A percentile compares a stretch with the other conserved stretches of the same genome.
phyloP scores from a whole-genome alignment of 1,139 yeast species.

The Candida sp. region DNA sequence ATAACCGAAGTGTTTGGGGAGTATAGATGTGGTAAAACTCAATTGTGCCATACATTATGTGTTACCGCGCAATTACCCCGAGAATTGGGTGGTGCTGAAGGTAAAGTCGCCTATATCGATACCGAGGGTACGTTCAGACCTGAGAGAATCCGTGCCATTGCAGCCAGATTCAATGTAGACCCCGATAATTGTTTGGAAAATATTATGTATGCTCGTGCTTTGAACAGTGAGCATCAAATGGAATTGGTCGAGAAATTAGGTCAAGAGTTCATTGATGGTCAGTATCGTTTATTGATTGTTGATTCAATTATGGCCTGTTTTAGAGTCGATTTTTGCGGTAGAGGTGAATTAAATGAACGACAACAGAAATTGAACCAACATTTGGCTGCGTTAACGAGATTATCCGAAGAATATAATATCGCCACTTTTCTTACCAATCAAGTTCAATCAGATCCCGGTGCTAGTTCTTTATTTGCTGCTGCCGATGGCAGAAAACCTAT shows the following conservation, averaged over 20 bases:
- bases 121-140: constrained; percentile 63
- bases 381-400: constrained; percentile 46
- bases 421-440: constrained; percentile 62
- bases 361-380: constrained; percentile 60
- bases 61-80: constrained; percentile 56
- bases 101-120: constrained; percentile 59
- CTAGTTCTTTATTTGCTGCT: constrained; percentile 59
- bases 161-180: constrained; percentile 52
- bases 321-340: constrained; percentile 56
- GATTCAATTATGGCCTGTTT: constrained; percentile 65
- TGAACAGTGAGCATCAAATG: constrained; percentile 60
- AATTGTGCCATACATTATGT: constrained; percentile 57
- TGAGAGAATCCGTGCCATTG: constrained; percentile 53
- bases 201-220: constrained; percentile 55
- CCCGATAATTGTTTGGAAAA: constrained; percentile 51
- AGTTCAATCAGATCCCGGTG: constrained; percentile 69
- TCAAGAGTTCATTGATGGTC: constrained; percentile 46
- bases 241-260: constrained; percentile 55
- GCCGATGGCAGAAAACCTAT: constrained; percentile 67
- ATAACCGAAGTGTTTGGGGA: constrained; percentile 64
- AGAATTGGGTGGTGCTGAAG: constrained; percentile 57
- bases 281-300: constrained; percentile 37
- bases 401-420: constrained; percentile 57
- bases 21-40: constrained; percentile 61
- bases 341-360: constrained; percentile 60